These are phyloP conservation scores for Cutaneotrichosporon curvatum DNA, from an alignment of 1,284 basidiomycete species.

Conservation along the genomic window DNA sequence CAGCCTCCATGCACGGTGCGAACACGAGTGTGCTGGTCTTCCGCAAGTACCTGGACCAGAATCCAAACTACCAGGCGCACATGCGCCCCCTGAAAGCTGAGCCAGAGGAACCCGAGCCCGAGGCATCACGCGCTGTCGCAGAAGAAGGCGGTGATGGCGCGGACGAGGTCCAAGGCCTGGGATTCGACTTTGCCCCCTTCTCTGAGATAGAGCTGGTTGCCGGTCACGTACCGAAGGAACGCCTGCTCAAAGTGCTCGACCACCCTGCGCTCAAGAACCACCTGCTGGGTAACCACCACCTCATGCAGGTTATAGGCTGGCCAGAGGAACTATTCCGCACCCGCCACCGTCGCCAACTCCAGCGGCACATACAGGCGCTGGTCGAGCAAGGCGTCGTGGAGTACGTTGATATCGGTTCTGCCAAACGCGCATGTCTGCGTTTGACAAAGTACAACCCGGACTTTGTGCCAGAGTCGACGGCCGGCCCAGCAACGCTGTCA, in stretches of 20 bases:
- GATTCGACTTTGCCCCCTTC: conserved; percentile 27
- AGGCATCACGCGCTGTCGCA: background rate
- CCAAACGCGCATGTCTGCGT: conserved; percentile 27
- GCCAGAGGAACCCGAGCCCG: background rate
- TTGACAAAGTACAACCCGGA: conserved; percentile 39
- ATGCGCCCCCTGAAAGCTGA: background rate
- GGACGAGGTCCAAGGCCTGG: conserved; percentile 16
- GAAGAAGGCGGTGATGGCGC: conserved; percentile 1
- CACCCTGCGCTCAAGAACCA: conserved; percentile 38
- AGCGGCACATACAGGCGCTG: conserved; percentile 25
- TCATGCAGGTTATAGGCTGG: conserved; percentile 20
- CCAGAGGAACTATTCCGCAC: conserved; percentile 9
- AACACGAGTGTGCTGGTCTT: conserved; percentile 35
- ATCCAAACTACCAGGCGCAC: conserved; percentile 26
- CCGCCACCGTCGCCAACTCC: conserved; percentile 26
- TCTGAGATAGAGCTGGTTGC: conserved; percentile 30
- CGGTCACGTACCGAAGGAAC: conserved; percentile 32
- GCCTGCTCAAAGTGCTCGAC: conserved; percentile 33
- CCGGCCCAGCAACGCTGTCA: background rate
- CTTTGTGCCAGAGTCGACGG: conserved; percentile 4
- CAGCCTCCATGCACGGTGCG: conserved; percentile 26
- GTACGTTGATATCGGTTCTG: conserved; percentile 27
- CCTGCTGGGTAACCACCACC: conserved; percentile 27
- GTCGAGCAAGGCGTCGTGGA: conserved; percentile 30
- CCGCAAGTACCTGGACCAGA: conserved; percentile 33